A percentile compares a stretch with the other conserved stretches of the same genome.
These are phyloP conservation scores for Lagerstroemia speciosa DNA, from an alignment of 345 rosid species.

Conservation along the genomic window DNA sequence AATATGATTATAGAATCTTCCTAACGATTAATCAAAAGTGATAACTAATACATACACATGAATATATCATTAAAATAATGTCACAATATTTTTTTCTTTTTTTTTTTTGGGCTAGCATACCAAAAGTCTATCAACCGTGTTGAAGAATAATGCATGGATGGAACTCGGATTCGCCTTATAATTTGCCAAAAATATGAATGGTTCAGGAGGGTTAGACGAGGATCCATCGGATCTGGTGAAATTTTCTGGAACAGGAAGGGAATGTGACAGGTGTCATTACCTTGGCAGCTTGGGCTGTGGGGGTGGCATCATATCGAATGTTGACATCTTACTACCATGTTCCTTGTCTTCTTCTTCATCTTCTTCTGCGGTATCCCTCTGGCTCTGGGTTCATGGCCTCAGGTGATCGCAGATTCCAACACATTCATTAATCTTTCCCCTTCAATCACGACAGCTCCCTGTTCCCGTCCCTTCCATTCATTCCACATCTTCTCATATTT, in stretches of 20 bases:
- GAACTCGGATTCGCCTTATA: background rate
- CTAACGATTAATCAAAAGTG: too few species aligned
- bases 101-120: too few species aligned
- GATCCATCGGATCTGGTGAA: background rate
- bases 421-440: conserved; percentile 9
- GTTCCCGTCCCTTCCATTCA: background rate
- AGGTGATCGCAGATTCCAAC: background rate
- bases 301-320: conserved; percentile 3
- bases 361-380: too few species aligned
- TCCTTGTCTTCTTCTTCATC: too few species aligned
- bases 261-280: conserved; percentile 7
- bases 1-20: too few species aligned
- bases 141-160: too few species aligned
- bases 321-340: background rate
- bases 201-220: background rate
- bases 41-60: too few species aligned
- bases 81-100: too few species aligned
- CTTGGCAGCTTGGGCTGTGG: conserved; percentile 3
- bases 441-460: conserved; percentile 33
- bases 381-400: conserved; percentile 1
- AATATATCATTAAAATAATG: too few species aligned
- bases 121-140: too few species aligned
- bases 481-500: background rate
- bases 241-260: background rate
- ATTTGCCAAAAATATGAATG: too few species aligned